Evolutionary conservation across 1,139 yeast species (phyloP), one percentile per base, ranked within the genome.

Genomic region (Scheffersomyces lignicola): DNA sequence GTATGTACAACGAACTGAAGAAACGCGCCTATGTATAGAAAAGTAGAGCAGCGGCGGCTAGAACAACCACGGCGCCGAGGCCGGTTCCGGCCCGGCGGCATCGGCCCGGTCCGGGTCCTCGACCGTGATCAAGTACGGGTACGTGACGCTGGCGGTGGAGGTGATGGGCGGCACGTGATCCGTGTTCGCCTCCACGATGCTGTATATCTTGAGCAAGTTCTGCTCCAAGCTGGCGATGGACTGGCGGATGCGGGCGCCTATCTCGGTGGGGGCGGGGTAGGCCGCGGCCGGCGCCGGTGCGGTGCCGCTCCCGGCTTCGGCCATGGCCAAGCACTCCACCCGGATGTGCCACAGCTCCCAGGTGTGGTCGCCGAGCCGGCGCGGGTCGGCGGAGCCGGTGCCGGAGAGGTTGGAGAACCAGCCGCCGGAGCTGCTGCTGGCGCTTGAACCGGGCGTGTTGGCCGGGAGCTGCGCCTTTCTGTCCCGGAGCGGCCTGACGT

Each of bases 111-210:
- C 39, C 24, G 14, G 35, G n/a, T n/a, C n/a, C 9, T 26, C 52
- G 21, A 68, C 52, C 11, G 52, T 49, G 14, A 70, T 66, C 5
- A 47, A 48, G 51, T 79, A 84, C 0, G 87, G 87, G 47, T 84
- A 85, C 3, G 92, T 90, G 12, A 79, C 62, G 21, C 75, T 64
- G 9, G 81, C 88, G 10, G 81, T 63, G 2, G 85, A 74, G 5
- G 84, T 78, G 14, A 85, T 82, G 1, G 87, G 85, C 2, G 95
- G 95, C 3, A 85, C 78, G 45, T 83, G 89, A 34, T 69, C 76
- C 48, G 77, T 81, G 48, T 80, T 69, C 4, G 55, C 49, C 48
- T 83, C 85, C 11, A 70, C 78, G 16, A 64, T 57, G 16, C 69
- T 71, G 29, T 79, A 61, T 12, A 85, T 74, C 37, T 66, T 60